phyloP scores from a whole-genome alignment of 768 basidiomycete genomes.

The Kwoniella botswanensis region DNA sequence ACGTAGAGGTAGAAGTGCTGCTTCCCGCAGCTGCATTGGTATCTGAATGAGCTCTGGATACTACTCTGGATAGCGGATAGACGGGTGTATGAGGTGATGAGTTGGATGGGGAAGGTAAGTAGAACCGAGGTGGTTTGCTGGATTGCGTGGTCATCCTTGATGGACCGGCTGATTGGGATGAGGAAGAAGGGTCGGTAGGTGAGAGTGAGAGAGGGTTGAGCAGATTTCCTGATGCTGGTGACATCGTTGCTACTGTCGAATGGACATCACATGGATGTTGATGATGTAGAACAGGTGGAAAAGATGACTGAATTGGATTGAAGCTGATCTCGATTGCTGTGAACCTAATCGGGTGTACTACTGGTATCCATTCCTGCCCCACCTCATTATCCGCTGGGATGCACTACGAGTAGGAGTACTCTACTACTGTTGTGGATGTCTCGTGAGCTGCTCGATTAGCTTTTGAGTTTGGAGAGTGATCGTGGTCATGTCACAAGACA shows the following conservation, averaged over 20 bases:
- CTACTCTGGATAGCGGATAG: neutral
- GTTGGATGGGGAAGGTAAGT: constrained; percentile 7
- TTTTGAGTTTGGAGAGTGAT: too few relatives aligned
- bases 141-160: neutral
- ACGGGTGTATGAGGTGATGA: constrained; percentile 6
- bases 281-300: neutral
- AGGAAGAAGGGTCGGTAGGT: neutral
- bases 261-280: neutral
- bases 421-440: too few relatives aligned
- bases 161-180: neutral
- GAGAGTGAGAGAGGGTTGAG: neutral
- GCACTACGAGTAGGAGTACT: too few relatives aligned
- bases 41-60: constrained; percentile 1
- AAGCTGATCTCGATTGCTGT: neutral
- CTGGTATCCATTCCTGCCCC: too few relatives aligned
- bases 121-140: constrained; percentile 1
- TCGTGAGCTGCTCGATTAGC: too few relatives aligned
- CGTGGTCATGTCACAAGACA: too few relatives aligned
- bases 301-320: neutral
- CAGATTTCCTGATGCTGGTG: neutral
- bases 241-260: neutral
- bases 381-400: too few relatives aligned
- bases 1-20: neutral
- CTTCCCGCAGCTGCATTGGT: neutral
- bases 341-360: neutral